Conservation (phyloP, 257 asterid species). For the Perilla frutescens region DNA sequence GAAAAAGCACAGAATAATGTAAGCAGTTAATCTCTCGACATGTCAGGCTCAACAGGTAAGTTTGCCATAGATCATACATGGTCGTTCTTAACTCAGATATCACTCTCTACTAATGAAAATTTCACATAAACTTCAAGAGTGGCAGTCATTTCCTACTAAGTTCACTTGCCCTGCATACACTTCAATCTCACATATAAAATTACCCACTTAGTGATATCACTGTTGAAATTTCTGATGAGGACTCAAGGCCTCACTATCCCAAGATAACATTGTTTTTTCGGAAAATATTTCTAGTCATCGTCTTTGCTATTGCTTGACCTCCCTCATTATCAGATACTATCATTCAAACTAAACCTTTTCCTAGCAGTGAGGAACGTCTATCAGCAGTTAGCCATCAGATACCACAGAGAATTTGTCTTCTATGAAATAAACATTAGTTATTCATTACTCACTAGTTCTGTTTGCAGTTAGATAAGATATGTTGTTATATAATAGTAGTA, state of each 20-base stretch:
- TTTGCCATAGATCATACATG: neutral
- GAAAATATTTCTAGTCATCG: neutral
- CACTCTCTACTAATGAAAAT: neutral
- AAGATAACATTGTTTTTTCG: neutral
- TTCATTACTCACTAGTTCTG: neutral
- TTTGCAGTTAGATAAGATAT: neutral
- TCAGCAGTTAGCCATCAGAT: neutral
- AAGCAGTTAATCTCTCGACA: slow-evolving; percentile 17
- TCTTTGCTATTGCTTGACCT: neutral
- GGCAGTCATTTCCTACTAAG: no score
- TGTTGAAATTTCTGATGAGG: neutral
- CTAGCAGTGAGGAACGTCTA: neutral
- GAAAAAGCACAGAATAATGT: slow-evolving; percentile 28
- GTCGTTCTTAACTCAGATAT: neutral
- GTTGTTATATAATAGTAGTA: neutral
- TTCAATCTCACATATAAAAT: neutral
- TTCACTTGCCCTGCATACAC: no score
- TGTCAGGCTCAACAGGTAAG: neutral
- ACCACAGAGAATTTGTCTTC: neutral
- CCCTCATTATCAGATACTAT: neutral
- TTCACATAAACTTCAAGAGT: neutral
- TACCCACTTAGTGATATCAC: neutral
- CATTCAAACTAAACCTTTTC: slow-evolving; percentile 15
- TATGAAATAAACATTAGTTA: neutral
- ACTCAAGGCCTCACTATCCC: neutral